These are phyloP conservation scores for Phoma sp. DNA, from an alignment of 2,329 filamentous ascomycete species.

Conservation along the genomic window DNA sequence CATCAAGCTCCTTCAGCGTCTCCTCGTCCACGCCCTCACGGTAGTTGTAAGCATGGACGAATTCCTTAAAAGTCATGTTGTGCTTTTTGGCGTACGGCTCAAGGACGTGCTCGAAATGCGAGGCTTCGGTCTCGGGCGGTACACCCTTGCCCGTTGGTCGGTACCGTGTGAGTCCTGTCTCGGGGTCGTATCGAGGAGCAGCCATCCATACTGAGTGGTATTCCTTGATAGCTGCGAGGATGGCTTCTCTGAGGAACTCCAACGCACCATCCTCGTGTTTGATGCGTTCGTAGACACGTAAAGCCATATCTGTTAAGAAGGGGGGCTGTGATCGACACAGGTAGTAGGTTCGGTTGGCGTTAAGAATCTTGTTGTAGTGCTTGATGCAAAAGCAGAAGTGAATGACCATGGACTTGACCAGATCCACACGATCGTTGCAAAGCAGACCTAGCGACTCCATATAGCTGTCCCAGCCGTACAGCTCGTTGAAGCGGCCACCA, in stretches of 20 bases:
- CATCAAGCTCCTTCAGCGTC: slow-evolving; percentile 70
- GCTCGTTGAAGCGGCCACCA: slow-evolving; percentile 94
- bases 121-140: slow-evolving; percentile 87
- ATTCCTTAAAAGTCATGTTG: slow-evolving; percentile 79
- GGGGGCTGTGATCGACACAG: slow-evolving; percentile 92
- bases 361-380: slow-evolving; percentile 98
- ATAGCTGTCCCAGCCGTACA: slow-evolving; percentile 99
- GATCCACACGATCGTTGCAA: slow-evolving; percentile 80
- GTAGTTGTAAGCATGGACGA: slow-evolving; percentile 87
- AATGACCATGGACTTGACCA: slow-evolving; percentile 91
- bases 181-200: slow-evolving; percentile 73
- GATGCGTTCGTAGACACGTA: slow-evolving; percentile 92
- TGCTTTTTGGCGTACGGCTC: slow-evolving; percentile 84
- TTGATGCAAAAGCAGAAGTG: slow-evolving; percentile 99
- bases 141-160: slow-evolving; percentile 83
- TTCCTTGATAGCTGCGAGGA: slow-evolving; percentile 94
- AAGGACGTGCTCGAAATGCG: slow-evolving; percentile 83
- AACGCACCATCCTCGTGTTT: slow-evolving; percentile 79
- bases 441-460: slow-evolving; percentile 94
- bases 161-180: slow-evolving; percentile 83
- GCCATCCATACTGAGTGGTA: slow-evolving; percentile 87
- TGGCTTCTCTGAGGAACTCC: slow-evolving; percentile 80
- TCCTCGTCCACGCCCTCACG: slow-evolving; percentile 74
- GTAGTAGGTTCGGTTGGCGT: slow-evolving; percentile 96
- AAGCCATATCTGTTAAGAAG: slow-evolving; percentile 95